Evolutionary conservation across 2,329 filamentous ascomycete species (phyloP), one percentile per base, ranked within the genome.

Genomic region (Penicillium sp.): DNA sequence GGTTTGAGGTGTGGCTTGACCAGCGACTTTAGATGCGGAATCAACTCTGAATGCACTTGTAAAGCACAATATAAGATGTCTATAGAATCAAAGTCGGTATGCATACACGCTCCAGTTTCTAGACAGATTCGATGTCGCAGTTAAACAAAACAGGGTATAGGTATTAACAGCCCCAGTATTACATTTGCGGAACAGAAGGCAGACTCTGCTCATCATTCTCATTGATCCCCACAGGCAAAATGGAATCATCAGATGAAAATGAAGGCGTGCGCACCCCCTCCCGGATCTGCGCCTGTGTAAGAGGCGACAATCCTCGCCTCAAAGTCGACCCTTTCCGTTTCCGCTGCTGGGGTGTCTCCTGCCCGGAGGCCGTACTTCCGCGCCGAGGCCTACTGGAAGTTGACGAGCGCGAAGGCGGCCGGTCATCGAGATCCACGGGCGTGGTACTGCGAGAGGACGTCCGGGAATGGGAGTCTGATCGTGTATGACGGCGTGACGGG

Each of bases 381-480:
- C 74, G 67, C 16, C 73, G 71, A 22, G 68, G 65, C 47, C 69
- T 67, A 39, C 67, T 63, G 13, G 64, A 62, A 31, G 61, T 57
- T 5, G 70, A 71, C 14, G 68, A 71, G 29, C 66, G 62, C 2
- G 67, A 70, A 2, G 67, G 65, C n/a, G 67, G 67, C n/a, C 70
- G 67, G 18, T 76, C 74, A 9, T 53, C 72, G 8, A 49, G 49
- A 61, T 75, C 67, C 16, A 72, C 57, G 27, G 71, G 68, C 29
- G 74, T 77, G 24, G 68, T 73, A 56, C 74, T 76, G 40, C 75
- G 74, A 29, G 75, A 78, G 3, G 74, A 71, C 7, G 69, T 75
- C 14, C 73, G 70, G 1, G 75, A 77, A 49, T 74, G 71, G 9
- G 60, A 75, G 11, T 74, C 72, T 9, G 75, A 73, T 50, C 72